A percentile compares a stretch with the other conserved stretches of the same genome.
Evolutionary conservation across 768 basidiomycete species (phyloP).

Genomic region (Xerocomellus amylosporus): DNA sequence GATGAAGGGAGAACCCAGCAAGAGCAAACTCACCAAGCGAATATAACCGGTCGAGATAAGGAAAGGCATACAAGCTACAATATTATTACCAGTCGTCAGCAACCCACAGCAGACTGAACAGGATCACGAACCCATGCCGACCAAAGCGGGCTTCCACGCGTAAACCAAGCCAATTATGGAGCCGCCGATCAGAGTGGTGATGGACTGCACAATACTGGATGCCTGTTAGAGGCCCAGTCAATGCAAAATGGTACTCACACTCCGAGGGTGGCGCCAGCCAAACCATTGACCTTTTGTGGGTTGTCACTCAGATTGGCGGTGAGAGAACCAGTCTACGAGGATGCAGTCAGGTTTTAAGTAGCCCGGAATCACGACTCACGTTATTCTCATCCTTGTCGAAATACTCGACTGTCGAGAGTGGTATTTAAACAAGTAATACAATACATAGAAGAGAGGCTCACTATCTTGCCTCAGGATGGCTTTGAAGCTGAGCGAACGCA

Average conservation of each 20-base stretch:
- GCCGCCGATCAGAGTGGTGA: slow-evolving; percentile 68
- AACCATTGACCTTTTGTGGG: slow-evolving; percentile 85
- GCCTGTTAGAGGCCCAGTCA: background rate
- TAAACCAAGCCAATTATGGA: slow-evolving; percentile 74
- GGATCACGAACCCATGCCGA: slow-evolving; percentile 52
- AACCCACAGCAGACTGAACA: background rate
- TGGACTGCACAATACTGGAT: slow-evolving; percentile 70
- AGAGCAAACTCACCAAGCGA: slow-evolving; percentile 54
- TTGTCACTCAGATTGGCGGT: slow-evolving; percentile 80
- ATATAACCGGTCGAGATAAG: slow-evolving; percentile 76
- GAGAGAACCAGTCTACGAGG: slow-evolving; percentile 65
- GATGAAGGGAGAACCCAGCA: background rate
- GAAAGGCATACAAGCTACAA: slow-evolving; percentile 60
- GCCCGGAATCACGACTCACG: slow-evolving; percentile 36
- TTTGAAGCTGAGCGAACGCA: slow-evolving; percentile 71
- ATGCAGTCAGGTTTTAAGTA: background rate
- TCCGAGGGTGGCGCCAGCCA: slow-evolving; percentile 86
- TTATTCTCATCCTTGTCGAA: slow-evolving; percentile 87
- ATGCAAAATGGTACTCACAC: slow-evolving; percentile 41
- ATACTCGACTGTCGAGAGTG: slow-evolving; percentile 57
- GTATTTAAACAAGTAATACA: background rate
- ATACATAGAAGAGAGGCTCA: slow-evolving; percentile 28
- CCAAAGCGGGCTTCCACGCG: slow-evolving; percentile 76
- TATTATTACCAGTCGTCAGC: background rate
- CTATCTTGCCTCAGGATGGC: slow-evolving; percentile 88